phyloP scores from a whole-genome alignment of 164 flowering plant species.

The Nelumbo lutea region DNA sequence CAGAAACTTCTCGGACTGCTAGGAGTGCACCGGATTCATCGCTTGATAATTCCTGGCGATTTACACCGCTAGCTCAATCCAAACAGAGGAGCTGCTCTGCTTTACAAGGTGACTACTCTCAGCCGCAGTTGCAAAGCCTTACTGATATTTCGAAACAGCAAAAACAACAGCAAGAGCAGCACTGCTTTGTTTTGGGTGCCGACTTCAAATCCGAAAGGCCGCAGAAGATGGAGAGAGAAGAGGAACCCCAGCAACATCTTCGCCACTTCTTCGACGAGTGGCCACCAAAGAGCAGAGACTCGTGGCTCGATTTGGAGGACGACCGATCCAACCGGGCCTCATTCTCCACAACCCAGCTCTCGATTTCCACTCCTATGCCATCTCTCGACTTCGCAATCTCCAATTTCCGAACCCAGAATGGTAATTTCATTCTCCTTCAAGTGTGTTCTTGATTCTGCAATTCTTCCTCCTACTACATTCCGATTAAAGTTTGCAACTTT shows the following conservation, averaged over 20 bases:
- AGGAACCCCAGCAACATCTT: constrained; percentile 29
- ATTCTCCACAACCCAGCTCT: constrained; percentile 29
- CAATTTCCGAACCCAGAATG: constrained; percentile 16
- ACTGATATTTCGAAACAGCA: constrained; percentile 7
- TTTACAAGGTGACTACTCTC: constrained; percentile 11
- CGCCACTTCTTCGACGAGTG: constrained; percentile 43
- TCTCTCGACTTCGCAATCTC: constrained; percentile 16
- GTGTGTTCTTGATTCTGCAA: neutral
- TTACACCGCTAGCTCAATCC: constrained; percentile 16
- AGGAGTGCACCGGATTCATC: constrained; percentile 15
- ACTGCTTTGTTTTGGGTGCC: constrained; percentile 35
- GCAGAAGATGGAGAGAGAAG: constrained; percentile 19
- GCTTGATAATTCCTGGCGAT: constrained; percentile 10
- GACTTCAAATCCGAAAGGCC: constrained; percentile 31
- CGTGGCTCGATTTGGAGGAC: constrained; percentile 26
- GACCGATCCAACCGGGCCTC: constrained; percentile 12
- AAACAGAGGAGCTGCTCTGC: constrained; percentile 7
- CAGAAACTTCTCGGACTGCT: constrained; percentile 24
- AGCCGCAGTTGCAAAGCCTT: constrained; percentile 11
- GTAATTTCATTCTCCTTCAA: constrained; percentile 7
- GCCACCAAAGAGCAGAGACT: constrained; percentile 28
- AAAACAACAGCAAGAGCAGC: constrained; percentile 24
- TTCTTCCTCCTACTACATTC: neutral
- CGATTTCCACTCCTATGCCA: constrained; percentile 28
- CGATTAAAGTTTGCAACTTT: neutral